Evolutionary conservation across 2,329 filamentous ascomycete genomes (phyloP), one percentile per base, ranked within the genome.

Genomic region (Fusarium transvaalense): DNA sequence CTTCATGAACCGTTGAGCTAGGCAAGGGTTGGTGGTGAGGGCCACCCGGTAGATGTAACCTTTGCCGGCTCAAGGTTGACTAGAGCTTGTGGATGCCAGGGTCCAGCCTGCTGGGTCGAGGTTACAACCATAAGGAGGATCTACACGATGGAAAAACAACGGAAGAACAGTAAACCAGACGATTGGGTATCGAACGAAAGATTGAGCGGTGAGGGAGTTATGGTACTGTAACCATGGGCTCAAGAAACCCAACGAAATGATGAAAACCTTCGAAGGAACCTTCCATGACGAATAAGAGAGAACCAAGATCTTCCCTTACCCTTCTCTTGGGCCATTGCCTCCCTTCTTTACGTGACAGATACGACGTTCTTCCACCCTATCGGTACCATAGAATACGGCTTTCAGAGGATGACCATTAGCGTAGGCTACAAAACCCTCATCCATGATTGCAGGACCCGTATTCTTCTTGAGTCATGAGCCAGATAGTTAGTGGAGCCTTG

Each of bases 31-130:
- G 21, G 27, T 42, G 25, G 39, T 21, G 45, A 57, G 27, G 31
- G 27, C 6, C 32, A 45, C 39, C 29, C 15, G 13, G 57, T 17
- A 29, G 34, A 60, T 64, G 60, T 41, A 60, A 64, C 61, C 19
- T 38, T 14, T 37, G 6, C 19, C 10, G 23, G 31, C 39, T 35
- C 41, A 31, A 5, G n/a, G 7, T 25, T 34, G 9, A 15, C 10
- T 54, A 39, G 29, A 32, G n/a, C 21, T 14, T 31, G 37, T 21
- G 23, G 14, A 31, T n/a, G 31, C 45, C 19, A 27, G 42, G 50
- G 27, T 63, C 39, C 39, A 41, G 13, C 14, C 14, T 46, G n/a
- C 27, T 39, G 53, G 61, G 35, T 19, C 39, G 35, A 32, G 53
- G 60, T 51, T 45, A 14, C 27, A 64, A 14, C 21, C 17, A 14